Percentiles rank a stretch among this genome's conserved stretches.
Evolutionary conservation across 2,329 filamentous ascomycete species (phyloP).

Genomic region (Aurifilum marmelostoma): DNA sequence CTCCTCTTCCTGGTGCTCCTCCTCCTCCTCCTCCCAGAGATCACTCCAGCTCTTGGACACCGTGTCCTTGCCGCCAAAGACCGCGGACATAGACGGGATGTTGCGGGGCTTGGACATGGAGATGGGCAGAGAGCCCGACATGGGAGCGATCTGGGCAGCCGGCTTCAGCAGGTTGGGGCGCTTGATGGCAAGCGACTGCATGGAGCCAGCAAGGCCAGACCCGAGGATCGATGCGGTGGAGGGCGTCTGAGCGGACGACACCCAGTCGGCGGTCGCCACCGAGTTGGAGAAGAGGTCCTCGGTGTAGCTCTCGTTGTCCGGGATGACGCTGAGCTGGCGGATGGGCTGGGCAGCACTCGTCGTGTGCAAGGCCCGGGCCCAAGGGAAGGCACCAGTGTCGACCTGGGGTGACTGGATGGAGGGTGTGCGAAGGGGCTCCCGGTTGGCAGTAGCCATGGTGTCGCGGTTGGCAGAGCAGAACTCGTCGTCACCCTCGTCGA

Average conservation of each 20-base stretch:
- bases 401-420: constrained; percentile 88
- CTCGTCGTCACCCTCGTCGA: constrained; percentile 88
- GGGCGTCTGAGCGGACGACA: constrained; percentile 73
- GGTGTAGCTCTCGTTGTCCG: constrained; percentile 75
- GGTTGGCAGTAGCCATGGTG: constrained; percentile 81
- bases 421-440: constrained; percentile 92
- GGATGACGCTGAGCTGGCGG: constrained; percentile 86
- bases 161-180: constrained; percentile 50
- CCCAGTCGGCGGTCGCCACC: constrained; percentile 72
- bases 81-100: constrained; percentile 71
- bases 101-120: constrained; percentile 76
- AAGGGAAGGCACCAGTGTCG: constrained; percentile 85
- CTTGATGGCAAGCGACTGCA: constrained; percentile 70
- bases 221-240: constrained; percentile 84
- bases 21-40: constrained; percentile 90
- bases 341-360: constrained; percentile 66
- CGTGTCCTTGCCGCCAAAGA: constrained; percentile 77
- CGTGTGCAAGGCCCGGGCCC: constrained; percentile 86
- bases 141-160: constrained; percentile 58
- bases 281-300: constrained; percentile 87
- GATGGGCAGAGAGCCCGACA: constrained; percentile 75
- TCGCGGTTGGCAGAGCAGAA: constrained; percentile 86
- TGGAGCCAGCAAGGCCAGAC: constrained; percentile 78
- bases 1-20: constrained; percentile 71
- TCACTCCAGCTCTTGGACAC: constrained; percentile 99